These are phyloP conservation scores for Artemisia argyi DNA, from an alignment of 129 eudicot genomes.

Conservation along the genomic window DNA sequence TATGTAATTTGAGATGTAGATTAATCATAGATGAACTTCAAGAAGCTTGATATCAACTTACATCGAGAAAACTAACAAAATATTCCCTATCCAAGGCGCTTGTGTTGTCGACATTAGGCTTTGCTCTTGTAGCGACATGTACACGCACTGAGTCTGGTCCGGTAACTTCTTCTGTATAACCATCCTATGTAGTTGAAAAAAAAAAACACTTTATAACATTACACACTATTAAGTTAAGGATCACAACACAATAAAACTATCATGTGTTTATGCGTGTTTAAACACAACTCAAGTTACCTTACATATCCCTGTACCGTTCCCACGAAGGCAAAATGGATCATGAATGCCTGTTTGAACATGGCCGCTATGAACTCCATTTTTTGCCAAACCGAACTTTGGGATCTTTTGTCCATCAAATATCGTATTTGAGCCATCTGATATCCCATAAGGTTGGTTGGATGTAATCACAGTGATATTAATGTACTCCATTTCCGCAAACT, in stretches of 20 bases:
- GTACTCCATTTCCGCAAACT: constrained; percentile 82
- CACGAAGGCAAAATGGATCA: constrained; percentile 71
- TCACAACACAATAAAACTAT: background rate
- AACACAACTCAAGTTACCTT: constrained; percentile 44
- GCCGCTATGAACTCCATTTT: constrained; percentile 87
- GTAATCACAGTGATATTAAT: constrained; percentile 84
- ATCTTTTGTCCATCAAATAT: constrained; percentile 49
- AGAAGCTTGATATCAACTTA: constrained; percentile 37
- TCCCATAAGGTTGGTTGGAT: constrained; percentile 77
- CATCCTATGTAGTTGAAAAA: constrained; percentile 54
- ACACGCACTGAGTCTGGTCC: constrained; percentile 59
- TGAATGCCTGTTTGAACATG: constrained; percentile 73
- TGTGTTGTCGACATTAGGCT: constrained; percentile 50
- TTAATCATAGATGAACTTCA: background rate
- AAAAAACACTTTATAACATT: background rate
- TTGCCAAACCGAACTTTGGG: constrained; percentile 50
- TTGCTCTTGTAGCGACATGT: constrained; percentile 75
- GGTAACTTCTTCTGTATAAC: constrained; percentile 59
- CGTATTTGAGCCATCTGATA: constrained; percentile 76
- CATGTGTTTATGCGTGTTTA: background rate
- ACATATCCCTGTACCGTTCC: constrained; percentile 69
- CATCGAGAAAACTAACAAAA: constrained; percentile 58
- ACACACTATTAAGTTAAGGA: background rate
- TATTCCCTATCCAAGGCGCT: constrained; percentile 59
- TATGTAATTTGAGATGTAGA: background rate